phyloP scores from a whole-genome alignment of 768 basidiomycete genomes.

The Lentinula raphanica region DNA sequence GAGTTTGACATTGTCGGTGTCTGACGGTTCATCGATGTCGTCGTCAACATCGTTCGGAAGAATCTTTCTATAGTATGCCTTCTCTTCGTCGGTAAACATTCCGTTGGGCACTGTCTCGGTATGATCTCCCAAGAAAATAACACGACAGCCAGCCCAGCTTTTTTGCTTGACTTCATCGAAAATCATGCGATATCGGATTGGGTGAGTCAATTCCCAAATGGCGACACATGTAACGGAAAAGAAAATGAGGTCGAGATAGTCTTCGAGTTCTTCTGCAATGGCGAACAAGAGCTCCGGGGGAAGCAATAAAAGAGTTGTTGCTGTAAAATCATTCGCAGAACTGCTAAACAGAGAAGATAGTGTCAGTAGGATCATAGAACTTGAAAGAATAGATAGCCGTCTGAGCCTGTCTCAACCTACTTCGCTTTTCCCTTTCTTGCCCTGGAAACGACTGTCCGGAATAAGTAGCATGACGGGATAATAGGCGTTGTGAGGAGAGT shows the following conservation, averaged over 20 bases:
- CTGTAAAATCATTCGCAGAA: neutral
- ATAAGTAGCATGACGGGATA: neutral
- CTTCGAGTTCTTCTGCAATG: neutral
- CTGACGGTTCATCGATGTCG: too few relatives aligned
- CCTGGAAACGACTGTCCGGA: too few relatives aligned
- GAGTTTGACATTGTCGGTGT: too few relatives aligned
- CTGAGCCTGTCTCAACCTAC: too few relatives aligned
- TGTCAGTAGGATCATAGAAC: too few relatives aligned
- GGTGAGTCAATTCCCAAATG: neutral
- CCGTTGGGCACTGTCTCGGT: neutral
- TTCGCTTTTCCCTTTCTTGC: too few relatives aligned
- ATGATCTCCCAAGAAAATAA: neutral
- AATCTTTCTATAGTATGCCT: too few relatives aligned
- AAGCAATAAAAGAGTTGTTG: neutral
- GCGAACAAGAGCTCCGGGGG: neutral
- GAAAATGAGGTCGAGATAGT: neutral
- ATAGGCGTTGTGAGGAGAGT: neutral
- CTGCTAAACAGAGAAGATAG: neutral
- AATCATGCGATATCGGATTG: neutral
- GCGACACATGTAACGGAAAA: neutral
- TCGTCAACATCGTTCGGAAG: too few relatives aligned
- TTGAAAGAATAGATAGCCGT: neutral
- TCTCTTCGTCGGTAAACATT: neutral
- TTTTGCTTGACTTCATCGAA: neutral
- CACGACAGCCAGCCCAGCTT: neutral